phyloP scores from a whole-genome alignment of 805 yeast genomes.

The Candida chilensis region DNA sequence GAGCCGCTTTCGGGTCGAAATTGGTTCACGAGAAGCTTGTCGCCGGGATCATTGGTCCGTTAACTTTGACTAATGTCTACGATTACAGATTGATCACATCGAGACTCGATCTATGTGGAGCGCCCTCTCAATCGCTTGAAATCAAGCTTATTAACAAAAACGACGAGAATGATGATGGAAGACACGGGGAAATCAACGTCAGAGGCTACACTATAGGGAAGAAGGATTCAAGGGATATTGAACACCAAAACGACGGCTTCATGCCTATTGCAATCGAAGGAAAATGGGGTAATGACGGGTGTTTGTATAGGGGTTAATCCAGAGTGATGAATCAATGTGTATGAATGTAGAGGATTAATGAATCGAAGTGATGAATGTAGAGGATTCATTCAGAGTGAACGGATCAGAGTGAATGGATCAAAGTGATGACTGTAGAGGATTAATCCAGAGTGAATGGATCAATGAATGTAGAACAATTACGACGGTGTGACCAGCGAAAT shows the following conservation, averaged over 20 bases:
- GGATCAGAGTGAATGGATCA: no score
- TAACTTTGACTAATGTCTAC: slow-evolving; percentile 22
- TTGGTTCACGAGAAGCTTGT: slow-evolving; percentile 21
- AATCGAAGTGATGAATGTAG: no score
- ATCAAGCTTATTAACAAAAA: slow-evolving; percentile 17
- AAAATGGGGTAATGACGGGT: slow-evolving; percentile 34
- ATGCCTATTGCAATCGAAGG: slow-evolving; percentile 19
- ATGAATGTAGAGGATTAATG: no score
- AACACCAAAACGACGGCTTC: slow-evolving; percentile 22
- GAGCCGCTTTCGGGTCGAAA: slow-evolving; percentile 17
- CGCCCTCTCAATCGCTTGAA: slow-evolving; percentile 26
- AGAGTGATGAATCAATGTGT: no score
- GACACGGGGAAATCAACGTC: slow-evolving; percentile 16
- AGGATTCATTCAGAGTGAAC: no score
- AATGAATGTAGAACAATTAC: no score
- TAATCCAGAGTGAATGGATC: no score
- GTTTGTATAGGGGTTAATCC: no score
- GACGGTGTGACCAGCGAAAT: no score
- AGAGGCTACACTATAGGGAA: slow-evolving; percentile 34
- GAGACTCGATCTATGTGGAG: slow-evolving; percentile 15
- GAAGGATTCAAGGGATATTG: no score
- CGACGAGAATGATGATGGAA: slow-evolving; percentile 3
- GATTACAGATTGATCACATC: slow-evolving; percentile 20
- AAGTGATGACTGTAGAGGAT: no score
- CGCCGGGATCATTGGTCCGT: slow-evolving; percentile 20